A percentile compares a stretch with the other conserved stretches of the same genome.
Conservation (phyloP, 441 rosid species). For the Jatropha multifida region DNA sequence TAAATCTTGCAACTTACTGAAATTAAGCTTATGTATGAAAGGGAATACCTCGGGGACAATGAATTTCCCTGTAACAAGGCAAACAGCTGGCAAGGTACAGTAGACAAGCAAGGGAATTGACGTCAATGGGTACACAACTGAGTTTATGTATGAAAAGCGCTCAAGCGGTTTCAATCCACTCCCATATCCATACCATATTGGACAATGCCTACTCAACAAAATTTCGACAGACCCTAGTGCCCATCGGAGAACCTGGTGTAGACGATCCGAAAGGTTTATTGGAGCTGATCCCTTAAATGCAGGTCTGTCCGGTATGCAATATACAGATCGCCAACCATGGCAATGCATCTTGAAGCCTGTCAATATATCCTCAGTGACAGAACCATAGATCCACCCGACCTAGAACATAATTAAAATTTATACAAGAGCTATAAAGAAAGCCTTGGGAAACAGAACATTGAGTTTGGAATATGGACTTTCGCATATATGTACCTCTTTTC, state of each 20-base stretch:
- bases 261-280: constrained; percentile 94
- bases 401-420: constrained; percentile 22
- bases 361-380: constrained; percentile 95
- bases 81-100: constrained; percentile 89
- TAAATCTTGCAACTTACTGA: neutral
- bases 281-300: constrained; percentile 99
- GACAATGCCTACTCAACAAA: constrained; percentile 93
- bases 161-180: constrained; percentile 86
- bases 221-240: constrained; percentile 98
- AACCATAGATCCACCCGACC: constrained; percentile 99
- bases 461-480: neutral
- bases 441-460: neutral
- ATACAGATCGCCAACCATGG: constrained; percentile 98
- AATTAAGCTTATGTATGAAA: neutral
- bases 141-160: constrained; percentile 85
- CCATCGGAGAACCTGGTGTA: constrained; percentile 98
- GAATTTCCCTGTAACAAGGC: constrained; percentile 93
- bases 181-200: constrained; percentile 96
- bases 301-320: constrained; percentile 76
- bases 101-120: constrained; percentile 83
- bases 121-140: constrained; percentile 91
- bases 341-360: constrained; percentile 99
- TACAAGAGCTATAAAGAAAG: neutral
- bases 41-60: constrained; percentile 85
- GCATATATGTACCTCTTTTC: constrained; percentile 66